Evolutionary conservation across 2,329 filamentous ascomycete species (phyloP), one percentile per base, ranked within the genome.

Genomic region (Botrytis fragariae): DNA sequence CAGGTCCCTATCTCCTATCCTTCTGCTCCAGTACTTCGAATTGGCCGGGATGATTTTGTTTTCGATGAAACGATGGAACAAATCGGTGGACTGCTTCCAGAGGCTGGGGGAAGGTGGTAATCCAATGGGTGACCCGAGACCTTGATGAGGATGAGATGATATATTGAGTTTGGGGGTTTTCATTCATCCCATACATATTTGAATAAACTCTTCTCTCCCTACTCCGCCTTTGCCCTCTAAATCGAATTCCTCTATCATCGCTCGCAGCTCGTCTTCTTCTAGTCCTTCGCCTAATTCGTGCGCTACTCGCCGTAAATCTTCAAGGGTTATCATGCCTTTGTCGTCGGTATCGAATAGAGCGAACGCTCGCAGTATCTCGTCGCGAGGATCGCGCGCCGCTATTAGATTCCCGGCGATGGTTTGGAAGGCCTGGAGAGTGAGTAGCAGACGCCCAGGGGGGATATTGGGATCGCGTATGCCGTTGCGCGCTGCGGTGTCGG

Each of bases 231-330:
- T 97, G 1, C 94, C 95, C 80, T 97, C 93, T 76, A 98, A 87
- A 84, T 99, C 96, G 84, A 98, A 97, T 83, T 98, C 95, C 80
- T 98, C 94, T 84, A 99, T 96, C 96, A 99, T 99, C 76, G 94
- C 94, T 78, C 90, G 87, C 75, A 99, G 86, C 82, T 99, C 96
- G 79, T 97, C 93, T 80, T 99, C 95, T 78, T 96, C 93, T 77
- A 99, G 86, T 20, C 93, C 94, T 82, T 98, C 95, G 12, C 96
- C 96, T 76, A 99, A 86, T 82, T 98, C 96, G 79, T 94, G 89
- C 73, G 95, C 94, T 39, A 98, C 93, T 73, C 94, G 87, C 75
- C 94, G 87, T 83, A 99, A 84, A 84, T 98, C 96, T 74, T 96
- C 92, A 65, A 98, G 84, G 70, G 92, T 94, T 78, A 99, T 97